Evolutionary conservation across 352 stramenopile species (phyloP).

Genomic region (Phytophthora citrophthora): DNA sequence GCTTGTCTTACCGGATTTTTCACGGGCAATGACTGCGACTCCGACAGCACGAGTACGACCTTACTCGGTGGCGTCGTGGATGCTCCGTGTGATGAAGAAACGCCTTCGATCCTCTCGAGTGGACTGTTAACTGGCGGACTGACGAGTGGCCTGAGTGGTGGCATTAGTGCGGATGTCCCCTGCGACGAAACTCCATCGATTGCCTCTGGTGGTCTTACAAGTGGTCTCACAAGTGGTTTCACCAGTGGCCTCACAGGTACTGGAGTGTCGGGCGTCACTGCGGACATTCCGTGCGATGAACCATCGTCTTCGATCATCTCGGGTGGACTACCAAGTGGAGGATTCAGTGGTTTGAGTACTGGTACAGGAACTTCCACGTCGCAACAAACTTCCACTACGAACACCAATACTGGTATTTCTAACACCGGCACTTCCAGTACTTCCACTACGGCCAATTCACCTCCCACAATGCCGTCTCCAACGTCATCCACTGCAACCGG

Average conservation of each 20-base stretch:
- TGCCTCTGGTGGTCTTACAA: conserved; percentile 10
- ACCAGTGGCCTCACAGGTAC: conserved; percentile 2
- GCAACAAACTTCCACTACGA: conserved; percentile 1
- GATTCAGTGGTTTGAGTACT: not conserved
- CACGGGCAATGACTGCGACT: conserved; percentile 23
- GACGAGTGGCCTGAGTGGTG: conserved; percentile 1
- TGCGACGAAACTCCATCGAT: conserved; percentile 17
- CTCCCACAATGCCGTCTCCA: not conserved
- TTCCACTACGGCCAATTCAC: not conserved
- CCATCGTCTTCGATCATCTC: conserved; percentile 5
- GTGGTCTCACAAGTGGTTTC: conserved; percentile 1
- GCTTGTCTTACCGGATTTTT: conserved; percentile 28
- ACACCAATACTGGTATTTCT: conserved; percentile 1
- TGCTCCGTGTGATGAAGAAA: conserved; percentile 23
- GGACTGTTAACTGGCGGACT: conserved; percentile 8
- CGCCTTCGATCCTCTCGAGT: conserved; percentile 17
- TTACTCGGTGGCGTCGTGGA: conserved; percentile 17
- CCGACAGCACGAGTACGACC: conserved; percentile 10
- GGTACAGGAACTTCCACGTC: conserved; percentile 6
- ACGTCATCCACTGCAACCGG: conserved; percentile 2
- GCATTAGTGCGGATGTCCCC: conserved; percentile 13
- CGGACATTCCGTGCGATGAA: conserved; percentile 12
- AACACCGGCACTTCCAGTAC: not conserved
- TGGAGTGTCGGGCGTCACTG: not conserved
- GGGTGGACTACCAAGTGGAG: conserved; percentile 2